These are phyloP conservation scores for Rhizopus delemar DNA, from an alignment of 371 early-diverging fungal genomes.

Conservation along the genomic window DNA sequence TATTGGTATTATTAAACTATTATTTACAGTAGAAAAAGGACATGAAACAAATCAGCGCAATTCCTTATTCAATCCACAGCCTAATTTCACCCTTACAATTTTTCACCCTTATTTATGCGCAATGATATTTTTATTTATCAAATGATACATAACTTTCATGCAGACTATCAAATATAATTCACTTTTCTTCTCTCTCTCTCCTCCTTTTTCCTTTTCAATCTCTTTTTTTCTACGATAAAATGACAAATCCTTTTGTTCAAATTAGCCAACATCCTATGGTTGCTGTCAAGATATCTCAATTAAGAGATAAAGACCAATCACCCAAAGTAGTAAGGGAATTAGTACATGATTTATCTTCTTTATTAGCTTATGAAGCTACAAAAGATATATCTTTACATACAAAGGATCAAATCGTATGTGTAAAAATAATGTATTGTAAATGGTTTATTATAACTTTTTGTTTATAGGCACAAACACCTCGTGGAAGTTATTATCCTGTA, in stretches of 20 bases:
- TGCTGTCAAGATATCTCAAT: conserved; percentile 67
- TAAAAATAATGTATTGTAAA: neutral
- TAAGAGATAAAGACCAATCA: conserved; percentile 60
- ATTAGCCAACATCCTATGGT: conserved; percentile 71
- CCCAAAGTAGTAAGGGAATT: conserved; percentile 73
- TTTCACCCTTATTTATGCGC: no score
- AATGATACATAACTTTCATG: no score
- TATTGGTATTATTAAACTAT: no score
- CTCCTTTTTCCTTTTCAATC: conserved; percentile 25
- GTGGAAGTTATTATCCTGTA: conserved; percentile 50
- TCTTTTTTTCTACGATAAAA: conserved; percentile 7
- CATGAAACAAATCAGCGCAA: no score
- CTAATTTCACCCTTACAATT: no score
- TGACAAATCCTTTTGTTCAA: conserved; percentile 26
- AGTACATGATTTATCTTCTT: conserved; percentile 57
- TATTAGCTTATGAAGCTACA: conserved; percentile 76
- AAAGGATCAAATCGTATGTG: conserved; percentile 1
- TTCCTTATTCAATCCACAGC: no score
- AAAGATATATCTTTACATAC: conserved; percentile 34
- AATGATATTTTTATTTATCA: no score
- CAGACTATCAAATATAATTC: no score
- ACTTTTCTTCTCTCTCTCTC: neutral
- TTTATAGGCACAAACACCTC: conserved; percentile 37
- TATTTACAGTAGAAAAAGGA: no score
- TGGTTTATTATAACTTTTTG: neutral